These are phyloP conservation scores for Nevesoporus exiguus DNA, from an alignment of 768 basidiomycete species.

Conservation along the genomic window DNA sequence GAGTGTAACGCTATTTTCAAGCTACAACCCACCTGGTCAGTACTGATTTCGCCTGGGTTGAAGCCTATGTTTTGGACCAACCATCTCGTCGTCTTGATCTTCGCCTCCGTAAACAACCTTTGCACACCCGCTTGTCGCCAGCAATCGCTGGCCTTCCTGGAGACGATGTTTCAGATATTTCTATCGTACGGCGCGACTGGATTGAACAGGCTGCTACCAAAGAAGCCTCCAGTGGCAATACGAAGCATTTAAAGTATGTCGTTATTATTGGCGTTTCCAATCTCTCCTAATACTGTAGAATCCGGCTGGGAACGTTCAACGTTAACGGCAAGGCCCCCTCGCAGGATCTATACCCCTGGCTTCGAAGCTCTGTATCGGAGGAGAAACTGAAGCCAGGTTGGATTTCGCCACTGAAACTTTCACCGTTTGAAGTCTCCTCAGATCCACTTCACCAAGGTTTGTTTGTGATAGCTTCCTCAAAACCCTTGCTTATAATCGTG, in stretches of 20 bases:
- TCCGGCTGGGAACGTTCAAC: conserved; percentile 80
- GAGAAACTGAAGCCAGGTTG: conserved; percentile 10
- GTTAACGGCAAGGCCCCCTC: conserved; percentile 76
- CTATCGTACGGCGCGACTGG: conserved; percentile 62
- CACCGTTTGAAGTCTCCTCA: conserved; percentile 31
- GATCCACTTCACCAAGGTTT: conserved; percentile 24
- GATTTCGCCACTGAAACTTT: conserved; percentile 37
- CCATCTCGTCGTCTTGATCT: conserved; percentile 41
- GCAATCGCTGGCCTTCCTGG: conserved; percentile 60
- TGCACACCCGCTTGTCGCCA: conserved; percentile 54
- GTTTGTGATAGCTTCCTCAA: neutral
- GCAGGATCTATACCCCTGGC: conserved; percentile 68
- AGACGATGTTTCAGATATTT: conserved; percentile 58
- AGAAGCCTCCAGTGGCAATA: conserved; percentile 24
- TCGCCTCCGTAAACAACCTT: conserved; percentile 43
- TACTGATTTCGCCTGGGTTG: conserved; percentile 21
- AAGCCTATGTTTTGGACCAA: conserved; percentile 8
- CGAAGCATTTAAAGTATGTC: conserved; percentile 23
- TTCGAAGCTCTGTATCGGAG: conserved; percentile 33
- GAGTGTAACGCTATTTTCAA: conserved; percentile 6
- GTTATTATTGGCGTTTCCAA: neutral
- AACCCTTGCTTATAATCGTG: neutral
- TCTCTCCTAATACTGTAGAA: conserved; percentile 32
- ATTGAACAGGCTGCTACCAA: conserved; percentile 43
- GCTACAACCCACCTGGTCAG: conserved; percentile 1